These are phyloP conservation scores for Eutrema heterophyllum DNA, from an alignment of 345 rosid species.

Conservation along the genomic window DNA sequence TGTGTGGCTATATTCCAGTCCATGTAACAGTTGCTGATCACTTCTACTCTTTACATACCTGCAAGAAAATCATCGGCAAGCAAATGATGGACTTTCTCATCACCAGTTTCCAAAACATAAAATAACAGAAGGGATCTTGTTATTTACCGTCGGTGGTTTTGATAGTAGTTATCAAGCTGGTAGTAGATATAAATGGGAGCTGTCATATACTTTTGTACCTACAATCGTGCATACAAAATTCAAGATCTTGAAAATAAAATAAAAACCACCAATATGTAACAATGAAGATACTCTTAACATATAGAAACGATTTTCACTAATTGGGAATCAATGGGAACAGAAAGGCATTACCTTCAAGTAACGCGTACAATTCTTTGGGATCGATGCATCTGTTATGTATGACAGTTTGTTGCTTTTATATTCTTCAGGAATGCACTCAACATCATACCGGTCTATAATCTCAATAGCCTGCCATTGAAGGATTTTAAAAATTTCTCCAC, in stretches of 20 bases:
- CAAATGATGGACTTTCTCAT: neutral
- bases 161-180: conserved; percentile 86
- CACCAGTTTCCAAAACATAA: neutral
- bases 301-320: neutral
- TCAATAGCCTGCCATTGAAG: conserved; percentile 58
- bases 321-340: conserved; percentile 9
- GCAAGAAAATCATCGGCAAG: neutral
- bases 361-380: conserved; percentile 61
- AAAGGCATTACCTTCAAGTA: conserved; percentile 46
- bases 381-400: conserved; percentile 51
- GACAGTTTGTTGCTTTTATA: conserved; percentile 48
- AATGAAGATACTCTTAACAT: neutral
- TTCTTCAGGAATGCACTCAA: conserved; percentile 59
- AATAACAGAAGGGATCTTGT: neutral
- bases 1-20: conserved; percentile 39
- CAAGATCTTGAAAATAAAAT: neutral
- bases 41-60: conserved; percentile 89
- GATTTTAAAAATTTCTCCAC: neutral
- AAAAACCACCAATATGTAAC: neutral
- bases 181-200: conserved; percentile 81
- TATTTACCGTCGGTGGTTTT: conserved; percentile 70
- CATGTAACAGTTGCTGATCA: conserved; percentile 65
- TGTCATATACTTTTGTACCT: conserved; percentile 76
- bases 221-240: conserved; percentile 1
- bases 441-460: conserved; percentile 65